A percentile compares a stretch with the other conserved stretches of the same genome.
Conservation (phyloP, 176 grass and related monocot species). For the Triticum turgidum region DNA sequence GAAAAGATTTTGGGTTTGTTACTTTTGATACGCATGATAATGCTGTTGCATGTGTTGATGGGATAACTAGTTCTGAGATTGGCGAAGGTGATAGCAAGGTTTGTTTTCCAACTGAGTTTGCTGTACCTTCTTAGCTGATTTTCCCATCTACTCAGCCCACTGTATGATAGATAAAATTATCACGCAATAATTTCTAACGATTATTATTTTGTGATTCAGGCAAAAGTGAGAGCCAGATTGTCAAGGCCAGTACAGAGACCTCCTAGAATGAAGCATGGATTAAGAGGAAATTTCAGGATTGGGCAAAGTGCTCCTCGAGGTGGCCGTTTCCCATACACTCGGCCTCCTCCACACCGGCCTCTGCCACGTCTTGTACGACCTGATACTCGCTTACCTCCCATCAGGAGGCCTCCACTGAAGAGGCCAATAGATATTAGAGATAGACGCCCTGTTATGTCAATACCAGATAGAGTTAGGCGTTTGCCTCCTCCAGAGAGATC, state of each 20-base stretch:
- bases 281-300: slow-evolving; percentile 80
- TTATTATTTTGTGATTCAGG: slow-evolving; percentile 36
- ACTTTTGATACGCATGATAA: slow-evolving; percentile 92
- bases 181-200: slow-evolving; percentile 8
- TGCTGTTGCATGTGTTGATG: slow-evolving; percentile 82
- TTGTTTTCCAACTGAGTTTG: slow-evolving; percentile 17
- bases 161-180: background rate
- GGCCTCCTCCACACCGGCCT: slow-evolving; percentile 39
- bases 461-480: slow-evolving; percentile 63
- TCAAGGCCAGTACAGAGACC: slow-evolving; percentile 75
- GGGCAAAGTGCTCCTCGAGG: slow-evolving; percentile 49
- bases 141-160: background rate
- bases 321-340: slow-evolving; percentile 50
- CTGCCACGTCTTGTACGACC: slow-evolving; percentile 41
- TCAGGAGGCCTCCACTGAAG: slow-evolving; percentile 59
- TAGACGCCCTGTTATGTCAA: slow-evolving; percentile 52
- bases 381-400: slow-evolving; percentile 40
- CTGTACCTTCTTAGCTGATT: background rate
- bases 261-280: slow-evolving; percentile 68
- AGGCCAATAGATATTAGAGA: slow-evolving; percentile 72
- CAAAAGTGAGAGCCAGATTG: slow-evolving; percentile 84
- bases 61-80: slow-evolving; percentile 59
- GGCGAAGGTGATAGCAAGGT: slow-evolving; percentile 84
- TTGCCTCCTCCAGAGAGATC: slow-evolving; percentile 62
- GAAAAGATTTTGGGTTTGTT: slow-evolving; percentile 98